These are phyloP conservation scores for Aspergillus flavus DNA, from an alignment of 2,329 filamentous ascomycete species.

Conservation along the genomic window DNA sequence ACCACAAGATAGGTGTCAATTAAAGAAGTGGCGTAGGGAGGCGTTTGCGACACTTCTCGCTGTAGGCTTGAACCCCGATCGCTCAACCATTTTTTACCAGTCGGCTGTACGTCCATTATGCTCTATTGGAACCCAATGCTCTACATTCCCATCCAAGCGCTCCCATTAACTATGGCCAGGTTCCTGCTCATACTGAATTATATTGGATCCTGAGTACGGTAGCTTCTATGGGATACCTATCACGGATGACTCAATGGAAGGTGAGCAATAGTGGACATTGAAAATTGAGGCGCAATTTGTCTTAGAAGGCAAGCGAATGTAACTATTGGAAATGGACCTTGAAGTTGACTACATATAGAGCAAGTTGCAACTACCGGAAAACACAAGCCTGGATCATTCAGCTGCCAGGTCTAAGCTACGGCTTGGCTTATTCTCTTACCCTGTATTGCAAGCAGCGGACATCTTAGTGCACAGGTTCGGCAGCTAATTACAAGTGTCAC, in stretches of 20 bases:
- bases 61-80: constrained; percentile 77
- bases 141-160: neutral
- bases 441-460: constrained; percentile 92
- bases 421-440: constrained; percentile 92
- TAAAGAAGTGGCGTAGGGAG: constrained; percentile 70
- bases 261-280: constrained; percentile 46
- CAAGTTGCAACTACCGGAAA: constrained; percentile 68
- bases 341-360: constrained; percentile 53
- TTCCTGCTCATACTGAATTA: constrained; percentile 79
- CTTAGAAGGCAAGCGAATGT: neutral
- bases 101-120: constrained; percentile 60
- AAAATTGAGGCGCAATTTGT: neutral
- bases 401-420: constrained; percentile 67
- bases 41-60: constrained; percentile 80
- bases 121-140: neutral
- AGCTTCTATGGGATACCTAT: constrained; percentile 89
- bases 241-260: constrained; percentile 99
- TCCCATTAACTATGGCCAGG: constrained; percentile 46
- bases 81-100: constrained; percentile 80
- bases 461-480: constrained; percentile 77
- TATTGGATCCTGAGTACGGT: constrained; percentile 97
- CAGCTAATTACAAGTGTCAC: neutral
- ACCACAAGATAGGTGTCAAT: constrained; percentile 63
- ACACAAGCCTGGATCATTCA: constrained; percentile 60
- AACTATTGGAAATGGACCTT: neutral